Percentiles rank a stretch among this genome's conserved stretches.
Conservation (phyloP, 1,284 basidiomycete species). For the Pseudozyma pruni region DNA sequence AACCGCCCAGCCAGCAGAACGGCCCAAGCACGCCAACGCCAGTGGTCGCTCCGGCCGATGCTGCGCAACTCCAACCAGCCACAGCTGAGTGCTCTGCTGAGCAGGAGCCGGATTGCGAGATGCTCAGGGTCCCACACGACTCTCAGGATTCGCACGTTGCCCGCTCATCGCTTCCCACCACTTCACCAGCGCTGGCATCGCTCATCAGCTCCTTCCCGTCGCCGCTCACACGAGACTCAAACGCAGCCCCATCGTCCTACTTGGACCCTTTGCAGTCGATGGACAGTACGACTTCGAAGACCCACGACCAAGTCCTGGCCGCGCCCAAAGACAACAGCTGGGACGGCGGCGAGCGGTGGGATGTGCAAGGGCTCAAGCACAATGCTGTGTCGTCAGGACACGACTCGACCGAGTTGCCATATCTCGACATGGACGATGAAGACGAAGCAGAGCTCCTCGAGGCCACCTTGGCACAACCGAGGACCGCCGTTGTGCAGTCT, state of each 20-base stretch:
- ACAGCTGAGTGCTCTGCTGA: constrained; percentile 2
- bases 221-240: constrained; percentile 12
- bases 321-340: constrained; percentile 32
- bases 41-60: background rate
- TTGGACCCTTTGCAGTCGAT: background rate
- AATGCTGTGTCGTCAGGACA: background rate
- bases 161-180: constrained; percentile 5
- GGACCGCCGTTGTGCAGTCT: background rate
- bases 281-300: background rate
- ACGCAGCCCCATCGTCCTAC: background rate
- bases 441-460: constrained; percentile 2
- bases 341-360: constrained; percentile 39
- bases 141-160: constrained; percentile 6
- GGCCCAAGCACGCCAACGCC: constrained; percentile 1
- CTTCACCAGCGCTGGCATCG: constrained; percentile 35
- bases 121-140: constrained; percentile 2
- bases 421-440: constrained; percentile 30
- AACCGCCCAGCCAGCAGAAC: background rate
- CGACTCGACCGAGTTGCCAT: constrained; percentile 17
- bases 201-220: constrained; percentile 47
- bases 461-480: background rate
- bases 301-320: background rate
- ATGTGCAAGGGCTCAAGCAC: constrained; percentile 4
- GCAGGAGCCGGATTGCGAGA: constrained; percentile 1
- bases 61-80: background rate